Conservation (phyloP, 1,284 basidiomycete genomes). For the Sanghuangporus weigelae region DNA sequence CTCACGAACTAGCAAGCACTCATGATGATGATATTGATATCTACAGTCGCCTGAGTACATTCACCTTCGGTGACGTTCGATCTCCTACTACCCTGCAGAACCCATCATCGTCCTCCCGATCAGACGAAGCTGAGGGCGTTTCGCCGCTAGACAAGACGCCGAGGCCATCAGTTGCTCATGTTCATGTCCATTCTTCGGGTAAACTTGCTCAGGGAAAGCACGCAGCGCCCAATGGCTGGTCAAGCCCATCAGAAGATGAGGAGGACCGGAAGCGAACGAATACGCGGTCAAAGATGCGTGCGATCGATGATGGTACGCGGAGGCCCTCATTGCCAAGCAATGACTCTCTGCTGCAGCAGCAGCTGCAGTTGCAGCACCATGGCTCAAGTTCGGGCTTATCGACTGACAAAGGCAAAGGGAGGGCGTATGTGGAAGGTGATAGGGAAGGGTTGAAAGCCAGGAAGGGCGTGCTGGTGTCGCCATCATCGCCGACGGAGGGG, state of each 20-base stretch:
- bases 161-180: constrained; percentile 31
- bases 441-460: neutral
- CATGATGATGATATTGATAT: constrained; percentile 29
- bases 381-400: neutral
- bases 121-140: constrained; percentile 13
- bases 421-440: neutral
- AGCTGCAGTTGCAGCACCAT: neutral
- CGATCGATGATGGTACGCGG: constrained; percentile 41
- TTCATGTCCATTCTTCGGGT: constrained; percentile 14
- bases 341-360: constrained; percentile 3
- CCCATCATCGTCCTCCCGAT: constrained; percentile 22
- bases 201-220: constrained; percentile 13
- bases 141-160: constrained; percentile 31
- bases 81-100: constrained; percentile 9
- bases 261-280: constrained; percentile 27
- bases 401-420: constrained; percentile 12
- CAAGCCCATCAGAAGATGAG: constrained; percentile 21
- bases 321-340: constrained; percentile 41
- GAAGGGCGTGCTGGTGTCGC: constrained; percentile 3
- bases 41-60: constrained; percentile 34
- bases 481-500: constrained; percentile 19
- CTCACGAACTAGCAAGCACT: constrained; percentile 20
- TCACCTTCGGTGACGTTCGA: constrained; percentile 35
- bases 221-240: constrained; percentile 14
- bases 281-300: constrained; percentile 39